Base-by-base conservation (phyloP, 2,329 filamentous ascomycete genomes). In the Xylaria multiplex region DNA sequence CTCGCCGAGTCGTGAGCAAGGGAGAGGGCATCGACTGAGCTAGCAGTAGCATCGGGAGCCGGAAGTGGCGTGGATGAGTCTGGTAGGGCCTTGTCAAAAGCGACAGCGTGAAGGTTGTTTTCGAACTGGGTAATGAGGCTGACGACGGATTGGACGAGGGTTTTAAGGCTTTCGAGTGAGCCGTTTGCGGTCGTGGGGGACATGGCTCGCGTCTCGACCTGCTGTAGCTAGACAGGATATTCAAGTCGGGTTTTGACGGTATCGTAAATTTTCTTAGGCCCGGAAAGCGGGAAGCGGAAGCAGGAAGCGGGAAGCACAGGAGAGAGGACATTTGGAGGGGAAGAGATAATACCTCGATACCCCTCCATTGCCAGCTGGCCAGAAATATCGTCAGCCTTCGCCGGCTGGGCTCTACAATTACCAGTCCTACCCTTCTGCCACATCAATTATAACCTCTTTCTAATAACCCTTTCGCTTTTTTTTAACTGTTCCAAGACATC, bases 1-100 rank as follows among this genome's bases (percentile, higher is more conserved):
- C 85, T 86, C 0, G 92, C 87, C 0, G 91, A 86, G 73, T 94
- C 90, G 72, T 87, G 86, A 40, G 94, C 88, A 64, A 95, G 84
- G 14, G 88, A 81, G 27, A 97, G 85, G 9, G 88, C 83, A 69
- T 91, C 79, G 75, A 87, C 69, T n/a, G 62, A 53, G 19, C 50
- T 52, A n/a, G 67, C 22, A 35, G 53, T 45, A 70, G 67, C 1
- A 70, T 52, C 11, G 42, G 7, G 57, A 13, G 54, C 22, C 9
- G 57, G n/a, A 13, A 19, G 9, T 27, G 35, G 53, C 11, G 62
- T 22, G 27, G 32, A 52, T n/a, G 53, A 46, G n/a, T 59, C 62
- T 30, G 30, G 46, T 9, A 45, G 14, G 42, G 42, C 11, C 27
- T 63, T 56, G 55, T 6, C 52, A 11, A 42, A 19, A 16, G 59